Percentiles rank a stretch among this genome's conserved stretches.
Evolutionary conservation across 2,329 filamentous ascomycete species (phyloP).

Genomic region (Monilinia fructigena): DNA sequence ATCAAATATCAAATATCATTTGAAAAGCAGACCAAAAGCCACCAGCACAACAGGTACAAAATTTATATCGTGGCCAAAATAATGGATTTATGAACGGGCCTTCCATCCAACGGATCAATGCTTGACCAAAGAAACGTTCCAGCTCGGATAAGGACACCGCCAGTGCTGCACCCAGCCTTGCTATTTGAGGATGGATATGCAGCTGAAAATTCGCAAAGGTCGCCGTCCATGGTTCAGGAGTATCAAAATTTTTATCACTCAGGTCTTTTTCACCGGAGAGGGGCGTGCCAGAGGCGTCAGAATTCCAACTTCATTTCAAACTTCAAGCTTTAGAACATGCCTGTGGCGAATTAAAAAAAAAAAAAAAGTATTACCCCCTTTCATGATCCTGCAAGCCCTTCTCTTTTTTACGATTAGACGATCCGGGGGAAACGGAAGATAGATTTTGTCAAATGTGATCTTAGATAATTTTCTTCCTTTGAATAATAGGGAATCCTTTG

Average conservation of each 20-base stretch:
- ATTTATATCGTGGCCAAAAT: background rate
- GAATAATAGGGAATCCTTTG: background rate
- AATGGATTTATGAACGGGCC: background rate
- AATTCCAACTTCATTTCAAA: background rate
- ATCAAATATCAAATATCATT: background rate
- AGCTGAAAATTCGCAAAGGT: conserved; percentile 14
- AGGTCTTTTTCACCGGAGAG: background rate
- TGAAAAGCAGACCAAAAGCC: background rate
- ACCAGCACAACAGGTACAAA: conserved; percentile 6
- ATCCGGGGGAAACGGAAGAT: background rate
- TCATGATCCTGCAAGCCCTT: background rate
- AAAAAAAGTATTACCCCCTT: background rate
- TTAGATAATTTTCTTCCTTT: conserved; percentile 3
- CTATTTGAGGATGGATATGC: background rate
- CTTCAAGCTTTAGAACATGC: background rate
- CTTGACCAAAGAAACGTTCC: conserved; percentile 17
- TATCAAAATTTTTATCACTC: background rate
- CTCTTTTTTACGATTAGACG: background rate
- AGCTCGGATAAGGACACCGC: conserved; percentile 18
- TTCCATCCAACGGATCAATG: conserved; percentile 17
- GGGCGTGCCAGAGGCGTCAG: conserved; percentile 4
- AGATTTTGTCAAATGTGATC: conserved; percentile 12
- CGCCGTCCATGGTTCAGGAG: background rate
- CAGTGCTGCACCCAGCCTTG: conserved; percentile 19
- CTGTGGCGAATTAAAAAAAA: background rate